phyloP scores from a whole-genome alignment of 371 early-diverging fungal genomes.

The Mucor plumbeus region DNA sequence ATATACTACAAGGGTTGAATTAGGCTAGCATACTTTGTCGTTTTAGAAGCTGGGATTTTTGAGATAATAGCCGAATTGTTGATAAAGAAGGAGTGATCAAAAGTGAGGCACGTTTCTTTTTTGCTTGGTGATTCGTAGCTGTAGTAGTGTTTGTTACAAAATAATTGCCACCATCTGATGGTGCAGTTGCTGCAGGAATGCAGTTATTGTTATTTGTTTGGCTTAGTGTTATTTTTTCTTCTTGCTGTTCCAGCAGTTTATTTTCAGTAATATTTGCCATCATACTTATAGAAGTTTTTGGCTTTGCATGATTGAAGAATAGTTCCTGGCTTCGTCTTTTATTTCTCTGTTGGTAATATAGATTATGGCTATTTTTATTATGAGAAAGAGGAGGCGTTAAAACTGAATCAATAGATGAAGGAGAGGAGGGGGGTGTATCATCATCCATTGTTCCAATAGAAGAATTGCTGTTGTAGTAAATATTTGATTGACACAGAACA shows the following conservation, averaged over 20 bases:
- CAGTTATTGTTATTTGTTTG: not conserved
- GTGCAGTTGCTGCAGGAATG: not conserved
- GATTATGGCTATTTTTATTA: not conserved
- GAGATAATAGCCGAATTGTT: constrained; percentile 21
- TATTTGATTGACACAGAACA: not conserved
- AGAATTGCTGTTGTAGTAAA: not conserved
- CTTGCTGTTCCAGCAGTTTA: not conserved
- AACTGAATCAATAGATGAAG: constrained; percentile 8
- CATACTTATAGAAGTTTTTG: not conserved
- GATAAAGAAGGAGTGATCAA: constrained; percentile 25
- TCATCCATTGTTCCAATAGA: not conserved
- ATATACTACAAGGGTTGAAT: not conserved
- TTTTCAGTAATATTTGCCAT: not conserved
- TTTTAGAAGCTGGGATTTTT: constrained; percentile 31
- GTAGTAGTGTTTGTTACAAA: not conserved
- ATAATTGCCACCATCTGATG: constrained; percentile 1
- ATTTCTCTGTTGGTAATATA: not conserved
- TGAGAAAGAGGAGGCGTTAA: constrained; percentile 2
- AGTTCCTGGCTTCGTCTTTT: not conserved
- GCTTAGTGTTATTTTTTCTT: not conserved
- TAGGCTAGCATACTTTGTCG: constrained; percentile 25
- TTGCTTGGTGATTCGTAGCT: not conserved
- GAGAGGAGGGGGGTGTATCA: constrained; percentile 13
- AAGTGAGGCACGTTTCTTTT: constrained; percentile 25
- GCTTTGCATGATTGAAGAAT: not conserved